These are phyloP conservation scores for Pyronema domesticum DNA, from an alignment of 495 filamentous ascomycete genomes.

Conservation along the genomic window DNA sequence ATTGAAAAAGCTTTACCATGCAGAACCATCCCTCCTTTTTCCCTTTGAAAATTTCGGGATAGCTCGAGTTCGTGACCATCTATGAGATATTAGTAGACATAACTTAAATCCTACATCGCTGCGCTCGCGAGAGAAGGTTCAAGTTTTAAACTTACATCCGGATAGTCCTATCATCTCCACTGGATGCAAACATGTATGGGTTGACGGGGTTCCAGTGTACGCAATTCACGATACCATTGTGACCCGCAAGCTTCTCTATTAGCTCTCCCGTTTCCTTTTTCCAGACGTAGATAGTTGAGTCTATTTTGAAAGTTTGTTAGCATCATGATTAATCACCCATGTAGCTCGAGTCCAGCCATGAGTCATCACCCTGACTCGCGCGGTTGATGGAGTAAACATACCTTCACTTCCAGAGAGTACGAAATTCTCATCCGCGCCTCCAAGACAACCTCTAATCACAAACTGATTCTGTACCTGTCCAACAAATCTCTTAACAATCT, in stretches of 20 bases:
- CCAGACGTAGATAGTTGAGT: constrained; percentile 73
- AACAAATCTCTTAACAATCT: constrained; percentile 50
- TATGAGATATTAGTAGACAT: no score
- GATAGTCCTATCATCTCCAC: constrained; percentile 71
- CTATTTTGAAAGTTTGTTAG: constrained; percentile 29
- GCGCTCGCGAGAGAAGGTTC: no score
- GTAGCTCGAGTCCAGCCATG: neutral
- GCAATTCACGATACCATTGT: constrained; percentile 70
- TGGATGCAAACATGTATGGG: constrained; percentile 74
- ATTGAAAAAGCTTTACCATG: no score
- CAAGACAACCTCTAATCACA: constrained; percentile 67
- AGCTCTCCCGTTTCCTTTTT: constrained; percentile 61
- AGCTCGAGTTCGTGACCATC: no score
- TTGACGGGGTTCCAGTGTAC: constrained; percentile 77
- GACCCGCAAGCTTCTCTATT: constrained; percentile 59
- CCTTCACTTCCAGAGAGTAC: constrained; percentile 85
- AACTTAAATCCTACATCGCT: no score
- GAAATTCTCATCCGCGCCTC: constrained; percentile 79
- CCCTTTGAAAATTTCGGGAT: no score
- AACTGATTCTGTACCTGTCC: constrained; percentile 55
- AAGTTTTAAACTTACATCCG: constrained; percentile 65
- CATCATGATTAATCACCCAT: constrained; percentile 2
- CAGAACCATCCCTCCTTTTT: no score
- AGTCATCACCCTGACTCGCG: neutral
- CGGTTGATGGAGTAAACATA: constrained; percentile 21